Base-by-base conservation (phyloP, 208 protist genomes). In the Leishmania arabica region DNA sequence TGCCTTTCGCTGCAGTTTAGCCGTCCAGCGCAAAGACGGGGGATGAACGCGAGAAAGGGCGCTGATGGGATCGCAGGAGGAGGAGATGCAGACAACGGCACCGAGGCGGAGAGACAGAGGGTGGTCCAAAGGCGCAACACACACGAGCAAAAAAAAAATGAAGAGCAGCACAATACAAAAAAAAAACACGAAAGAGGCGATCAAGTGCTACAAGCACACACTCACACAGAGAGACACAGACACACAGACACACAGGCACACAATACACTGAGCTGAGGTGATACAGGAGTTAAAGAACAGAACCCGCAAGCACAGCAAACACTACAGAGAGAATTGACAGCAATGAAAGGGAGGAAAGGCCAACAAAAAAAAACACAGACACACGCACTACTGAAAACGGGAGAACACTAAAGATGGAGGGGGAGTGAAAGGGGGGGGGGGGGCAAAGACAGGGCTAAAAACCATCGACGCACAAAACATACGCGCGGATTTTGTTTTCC, bases 151-250 rank as follows among this genome's bases (percentile, higher is more conserved):
- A 11, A 69, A 8, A 13, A 54, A 51, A 54, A 51, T 45, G 42
- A 40, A 62, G 19, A 42, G 37, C 7, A 24, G 51, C 19, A 5
- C 58, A 69, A 79, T 54, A 76, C 40, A 68, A 27, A 71, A n/a
- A 78, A 17, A 42, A 56, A 85, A 68, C 77, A 60, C 75, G 51
- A 75, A 70, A 49, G 80, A 82, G 13, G 27, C 42, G 66, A 76
- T 60, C 19, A 51, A 54, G 13, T 37, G 3, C 24, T 54, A 54
- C 24, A 37, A 9, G 65, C 13, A 27, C 65, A 31, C 34, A 68
- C 60, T 11, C 45, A 40, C 62, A 68, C 9, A 40, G 11, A 66
- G 62, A 40, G 11, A 66, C n/a, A 40, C 2, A 66, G 62, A 51
- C 0, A 47, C 0, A 71, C 40, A 40, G 34, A 34, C 69, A 64